These are phyloP conservation scores for Pseudoscleropodium purum DNA, from an alignment of 225 moss, liverwort and hornwort species.

Conservation along the genomic window DNA sequence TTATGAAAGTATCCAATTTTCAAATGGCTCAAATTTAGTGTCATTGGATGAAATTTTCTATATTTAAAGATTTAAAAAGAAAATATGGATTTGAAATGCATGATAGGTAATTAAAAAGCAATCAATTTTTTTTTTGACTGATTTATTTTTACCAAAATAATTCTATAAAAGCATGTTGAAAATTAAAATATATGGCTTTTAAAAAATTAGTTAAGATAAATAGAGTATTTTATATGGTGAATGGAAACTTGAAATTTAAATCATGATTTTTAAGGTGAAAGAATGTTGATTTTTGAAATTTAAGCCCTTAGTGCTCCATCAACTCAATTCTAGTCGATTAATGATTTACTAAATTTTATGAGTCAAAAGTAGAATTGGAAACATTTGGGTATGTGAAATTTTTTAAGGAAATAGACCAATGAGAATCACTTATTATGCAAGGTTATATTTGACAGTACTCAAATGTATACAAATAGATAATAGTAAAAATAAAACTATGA, in stretches of 20 bases:
- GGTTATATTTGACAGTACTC: background rate
- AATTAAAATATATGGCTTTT: background rate
- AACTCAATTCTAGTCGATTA: accelerated
- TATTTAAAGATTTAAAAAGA: accelerated
- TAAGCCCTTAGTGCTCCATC: accelerated
- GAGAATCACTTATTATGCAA: background rate
- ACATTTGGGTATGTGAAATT: no score
- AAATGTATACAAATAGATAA: background rate
- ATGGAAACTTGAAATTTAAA: background rate
- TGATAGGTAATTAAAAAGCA: background rate
- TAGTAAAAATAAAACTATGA: background rate
- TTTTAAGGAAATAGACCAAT: background rate
- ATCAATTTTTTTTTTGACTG: accelerated
- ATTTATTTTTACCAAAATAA: no score
- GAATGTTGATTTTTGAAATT: no score
- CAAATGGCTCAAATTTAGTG: background rate
- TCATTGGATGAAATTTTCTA: background rate
- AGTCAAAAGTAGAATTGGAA: background rate
- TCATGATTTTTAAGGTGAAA: accelerated
- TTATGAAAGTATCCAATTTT: no score
- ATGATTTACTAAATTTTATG: no score
- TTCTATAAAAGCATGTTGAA: background rate
- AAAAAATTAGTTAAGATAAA: no score
- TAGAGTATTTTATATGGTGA: accelerated
- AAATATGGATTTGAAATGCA: accelerated